These are phyloP conservation scores for Pseudogymnoascus sp. DNA, from an alignment of 2,329 filamentous ascomycete species.

Conservation along the genomic window DNA sequence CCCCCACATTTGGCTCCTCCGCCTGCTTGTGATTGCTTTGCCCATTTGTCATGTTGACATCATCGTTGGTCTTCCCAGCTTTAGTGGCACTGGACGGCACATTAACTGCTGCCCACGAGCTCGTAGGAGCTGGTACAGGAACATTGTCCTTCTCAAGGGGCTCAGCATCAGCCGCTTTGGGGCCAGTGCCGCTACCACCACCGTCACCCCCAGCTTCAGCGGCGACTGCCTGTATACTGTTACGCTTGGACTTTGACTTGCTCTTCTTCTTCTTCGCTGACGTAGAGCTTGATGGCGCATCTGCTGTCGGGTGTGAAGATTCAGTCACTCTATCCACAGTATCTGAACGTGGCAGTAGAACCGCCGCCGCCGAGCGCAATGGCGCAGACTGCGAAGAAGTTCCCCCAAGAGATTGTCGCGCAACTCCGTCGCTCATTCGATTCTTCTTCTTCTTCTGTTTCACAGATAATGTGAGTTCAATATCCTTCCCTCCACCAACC, in stretches of 20 bases:
- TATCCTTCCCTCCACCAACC: neutral
- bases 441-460: neutral
- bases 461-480: neutral
- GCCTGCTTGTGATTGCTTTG: neutral
- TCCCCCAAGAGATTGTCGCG: neutral
- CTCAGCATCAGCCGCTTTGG: neutral
- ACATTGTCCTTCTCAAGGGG: neutral
- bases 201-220: neutral
- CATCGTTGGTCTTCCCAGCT: neutral
- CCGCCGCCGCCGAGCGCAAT: neutral
- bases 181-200: neutral
- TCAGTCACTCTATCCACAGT: neutral
- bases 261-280: slow-evolving; percentile 8
- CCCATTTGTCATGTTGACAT: neutral
- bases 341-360: neutral
- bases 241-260: neutral
- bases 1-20: neutral
- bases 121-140: neutral
- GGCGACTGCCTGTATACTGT: slow-evolving; percentile 11
- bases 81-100: neutral
- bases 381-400: neutral
- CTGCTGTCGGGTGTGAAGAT: neutral
- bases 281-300: neutral
- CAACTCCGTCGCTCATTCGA: neutral
- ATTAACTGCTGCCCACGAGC: neutral